A percentile compares a stretch with the other conserved stretches of the same genome.
phyloP scores from a whole-genome alignment of 73 alveolate genomes.

The Breviolum minutum region DNA sequence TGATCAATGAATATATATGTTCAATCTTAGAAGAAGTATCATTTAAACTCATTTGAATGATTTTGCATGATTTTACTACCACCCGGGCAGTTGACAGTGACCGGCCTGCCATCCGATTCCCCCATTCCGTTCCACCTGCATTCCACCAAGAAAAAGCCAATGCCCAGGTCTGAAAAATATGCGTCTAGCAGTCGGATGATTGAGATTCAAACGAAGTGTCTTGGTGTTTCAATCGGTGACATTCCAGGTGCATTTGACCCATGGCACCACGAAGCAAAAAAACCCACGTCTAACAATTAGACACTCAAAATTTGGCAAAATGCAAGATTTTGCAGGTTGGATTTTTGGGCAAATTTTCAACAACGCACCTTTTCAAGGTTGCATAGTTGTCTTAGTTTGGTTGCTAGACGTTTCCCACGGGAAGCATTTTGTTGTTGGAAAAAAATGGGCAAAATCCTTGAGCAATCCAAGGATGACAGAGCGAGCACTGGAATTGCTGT shows the following conservation, averaged over 20 bases:
- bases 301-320: neutral
- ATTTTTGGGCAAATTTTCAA: neutral
- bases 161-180: slow-evolving; percentile 96
- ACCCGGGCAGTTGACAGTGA: neutral
- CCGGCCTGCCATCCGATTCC: neutral
- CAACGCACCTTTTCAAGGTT: neutral
- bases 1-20: neutral
- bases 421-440: neutral
- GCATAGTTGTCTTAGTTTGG: neutral
- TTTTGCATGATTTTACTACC: too few species aligned
- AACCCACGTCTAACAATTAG: too few species aligned
- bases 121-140: too few species aligned
- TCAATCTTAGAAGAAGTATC: neutral
- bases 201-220: slow-evolving; percentile 96
- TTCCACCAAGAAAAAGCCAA: too few species aligned
- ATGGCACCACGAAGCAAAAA: too few species aligned
- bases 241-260: neutral
- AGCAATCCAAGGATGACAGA: slow-evolving; percentile 94
- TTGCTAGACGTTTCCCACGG: too few species aligned
- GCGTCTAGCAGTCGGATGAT: slow-evolving; percentile 98
- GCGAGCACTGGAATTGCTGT: slow-evolving; percentile 98
- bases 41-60: neutral
- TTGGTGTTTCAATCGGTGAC: neutral
- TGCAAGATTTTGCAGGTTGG: neutral
- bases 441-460: neutral